These are phyloP conservation scores for Sphenostylis stenocarpa DNA, from an alignment of 306 rosid genomes.

Conservation along the genomic window DNA sequence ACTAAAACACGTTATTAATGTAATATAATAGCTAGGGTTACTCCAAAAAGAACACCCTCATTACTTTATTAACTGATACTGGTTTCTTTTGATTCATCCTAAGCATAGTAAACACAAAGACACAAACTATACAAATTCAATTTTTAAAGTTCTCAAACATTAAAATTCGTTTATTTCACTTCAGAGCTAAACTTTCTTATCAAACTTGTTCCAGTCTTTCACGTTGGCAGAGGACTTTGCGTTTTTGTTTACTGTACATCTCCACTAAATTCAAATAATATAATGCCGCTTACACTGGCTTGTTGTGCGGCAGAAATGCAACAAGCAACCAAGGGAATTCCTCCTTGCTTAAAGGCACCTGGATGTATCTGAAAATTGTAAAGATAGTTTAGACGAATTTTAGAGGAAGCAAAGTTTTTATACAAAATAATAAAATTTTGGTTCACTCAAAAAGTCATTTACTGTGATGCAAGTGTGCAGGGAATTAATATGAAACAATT, in stretches of 20 bases:
- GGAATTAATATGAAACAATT: constrained; percentile 2
- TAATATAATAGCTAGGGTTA: not conserved
- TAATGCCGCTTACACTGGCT: constrained; percentile 71
- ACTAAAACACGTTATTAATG: not conserved
- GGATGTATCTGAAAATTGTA: constrained; percentile 84
- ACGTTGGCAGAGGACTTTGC: constrained; percentile 4
- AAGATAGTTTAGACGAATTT: constrained; percentile 23
- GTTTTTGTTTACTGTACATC: not conserved
- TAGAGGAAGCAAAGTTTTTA: constrained; percentile 19
- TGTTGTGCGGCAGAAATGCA: constrained; percentile 90
- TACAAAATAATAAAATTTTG: constrained; percentile 7
- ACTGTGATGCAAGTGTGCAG: not conserved
- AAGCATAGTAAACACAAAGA: not conserved
- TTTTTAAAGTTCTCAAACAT: constrained; percentile 14
- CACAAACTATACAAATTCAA: constrained; percentile 1
- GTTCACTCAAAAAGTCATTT: not conserved
- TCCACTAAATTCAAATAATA: constrained; percentile 22
- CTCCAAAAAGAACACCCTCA: not conserved
- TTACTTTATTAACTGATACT: constrained; percentile 17
- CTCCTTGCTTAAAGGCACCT: constrained; percentile 82
- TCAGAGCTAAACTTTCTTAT: not conserved
- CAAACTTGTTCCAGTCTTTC: not conserved
- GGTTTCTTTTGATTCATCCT: constrained; percentile 2
- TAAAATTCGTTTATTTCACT: not conserved
- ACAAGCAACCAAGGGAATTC: constrained; percentile 82